Evolutionary conservation across 2,329 filamentous ascomycete genomes (phyloP).

Genomic region (Stachybotrys chartarum): DNA sequence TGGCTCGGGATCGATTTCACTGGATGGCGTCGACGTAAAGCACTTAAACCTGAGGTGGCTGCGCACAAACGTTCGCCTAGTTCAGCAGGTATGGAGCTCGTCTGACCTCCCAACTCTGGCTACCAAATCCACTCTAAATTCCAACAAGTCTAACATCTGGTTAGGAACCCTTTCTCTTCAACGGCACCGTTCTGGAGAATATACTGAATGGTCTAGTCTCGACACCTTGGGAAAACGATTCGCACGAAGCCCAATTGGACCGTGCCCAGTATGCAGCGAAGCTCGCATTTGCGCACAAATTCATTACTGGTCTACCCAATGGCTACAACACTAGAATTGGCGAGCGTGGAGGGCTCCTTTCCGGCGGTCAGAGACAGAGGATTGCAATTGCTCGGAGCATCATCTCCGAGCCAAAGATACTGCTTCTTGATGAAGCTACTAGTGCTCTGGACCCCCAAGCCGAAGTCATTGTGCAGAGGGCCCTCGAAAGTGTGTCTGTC

Average conservation of each 20-base stretch:
- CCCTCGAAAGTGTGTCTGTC: slow-evolving; percentile 40
- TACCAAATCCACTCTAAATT: no score
- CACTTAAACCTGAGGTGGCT: slow-evolving; percentile 30
- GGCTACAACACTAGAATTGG: neutral
- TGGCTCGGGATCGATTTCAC: neutral
- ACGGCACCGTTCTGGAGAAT: neutral
- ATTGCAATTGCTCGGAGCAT: neutral
- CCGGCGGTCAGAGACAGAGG: neutral
- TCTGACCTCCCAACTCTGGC: no score
- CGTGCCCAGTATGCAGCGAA: neutral
- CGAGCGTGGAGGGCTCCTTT: neutral
- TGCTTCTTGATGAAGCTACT: slow-evolving; percentile 13
- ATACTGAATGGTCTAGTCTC: neutral
- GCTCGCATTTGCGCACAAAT: neutral
- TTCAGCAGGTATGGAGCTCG: slow-evolving; percentile 25
- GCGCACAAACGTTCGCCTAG: slow-evolving; percentile 35
- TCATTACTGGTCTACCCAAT: neutral
- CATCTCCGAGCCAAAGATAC: neutral
- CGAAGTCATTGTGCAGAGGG: slow-evolving; percentile 40
- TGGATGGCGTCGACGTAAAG: neutral
- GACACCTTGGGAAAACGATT: neutral
- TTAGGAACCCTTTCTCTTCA: neutral
- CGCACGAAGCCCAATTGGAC: neutral
- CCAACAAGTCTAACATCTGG: no score
- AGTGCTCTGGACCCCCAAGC: slow-evolving; percentile 35